A percentile compares a stretch with the other conserved stretches of the same genome.
Conservation (phyloP, 2,329 filamentous ascomycete species). For the Dothidotthia symphoricarpi region DNA sequence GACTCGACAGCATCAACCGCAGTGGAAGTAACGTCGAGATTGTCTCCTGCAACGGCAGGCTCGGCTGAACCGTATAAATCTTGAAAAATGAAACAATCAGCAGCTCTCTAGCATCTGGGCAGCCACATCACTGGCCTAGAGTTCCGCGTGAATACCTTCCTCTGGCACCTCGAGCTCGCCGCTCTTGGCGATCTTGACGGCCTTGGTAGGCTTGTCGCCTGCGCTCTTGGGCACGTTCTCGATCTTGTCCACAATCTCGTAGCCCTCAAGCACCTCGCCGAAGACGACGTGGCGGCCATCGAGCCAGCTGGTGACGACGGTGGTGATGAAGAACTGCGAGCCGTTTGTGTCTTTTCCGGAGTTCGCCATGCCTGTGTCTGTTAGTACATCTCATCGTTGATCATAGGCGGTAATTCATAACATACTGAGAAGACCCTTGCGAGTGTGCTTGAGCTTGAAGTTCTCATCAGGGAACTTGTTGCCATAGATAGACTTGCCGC, state of each 20-base stretch:
- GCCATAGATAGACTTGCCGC: conserved; percentile 87
- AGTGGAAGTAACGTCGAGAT: conserved; percentile 42
- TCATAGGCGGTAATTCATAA: too few relatives aligned
- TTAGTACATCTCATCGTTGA: conserved; percentile 4
- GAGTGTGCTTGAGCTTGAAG: conserved; percentile 91
- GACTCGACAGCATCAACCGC: too few relatives aligned
- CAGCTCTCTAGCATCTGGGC: conserved; percentile 38
- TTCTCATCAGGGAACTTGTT: conserved; percentile 84
- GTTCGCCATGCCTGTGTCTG: conserved; percentile 42
- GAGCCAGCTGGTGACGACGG: conserved; percentile 76
- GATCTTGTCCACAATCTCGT: conserved; percentile 76
- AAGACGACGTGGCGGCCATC: conserved; percentile 85
- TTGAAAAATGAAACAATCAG: conserved; percentile 46
- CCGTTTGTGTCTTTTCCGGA: conserved; percentile 76
- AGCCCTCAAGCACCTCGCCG: conserved; percentile 83
- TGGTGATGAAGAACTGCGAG: conserved; percentile 90
- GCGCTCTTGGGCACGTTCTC: conserved; percentile 65
- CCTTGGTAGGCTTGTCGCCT: conserved; percentile 66
- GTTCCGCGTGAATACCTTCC: conserved; percentile 92
- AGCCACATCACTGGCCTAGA: conserved; percentile 57
- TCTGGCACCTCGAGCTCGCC: conserved; percentile 78
- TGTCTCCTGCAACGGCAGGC: conserved; percentile 42
- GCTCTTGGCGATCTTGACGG: conserved; percentile 77
- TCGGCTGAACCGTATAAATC: conserved; percentile 48
- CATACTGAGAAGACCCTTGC: conserved; percentile 72